Evolutionary conservation across 1,139 yeast genomes (phyloP).

Genomic region (Geotrichum restrictum): DNA sequence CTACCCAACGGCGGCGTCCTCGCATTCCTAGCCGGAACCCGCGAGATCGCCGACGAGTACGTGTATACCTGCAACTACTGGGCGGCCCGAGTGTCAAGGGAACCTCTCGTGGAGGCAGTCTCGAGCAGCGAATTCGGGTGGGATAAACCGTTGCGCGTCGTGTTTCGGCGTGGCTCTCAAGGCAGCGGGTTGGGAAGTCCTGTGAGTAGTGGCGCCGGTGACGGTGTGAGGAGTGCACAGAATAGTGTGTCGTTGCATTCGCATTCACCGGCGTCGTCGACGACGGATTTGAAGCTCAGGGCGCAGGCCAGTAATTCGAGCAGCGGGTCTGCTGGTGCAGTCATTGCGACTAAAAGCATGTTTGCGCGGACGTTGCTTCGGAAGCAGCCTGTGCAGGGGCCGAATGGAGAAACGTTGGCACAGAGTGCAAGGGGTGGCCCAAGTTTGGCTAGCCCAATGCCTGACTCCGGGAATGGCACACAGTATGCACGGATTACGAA

Average conservation of each 20-base stretch:
- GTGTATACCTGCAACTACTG: slow-evolving; percentile 81
- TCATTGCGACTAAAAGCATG: neutral
- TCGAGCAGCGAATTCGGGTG: slow-evolving; percentile 83
- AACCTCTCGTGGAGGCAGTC: slow-evolving; percentile 60
- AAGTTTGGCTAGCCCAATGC: no score
- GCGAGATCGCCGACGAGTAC: slow-evolving; percentile 65
- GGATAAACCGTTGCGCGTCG: slow-evolving; percentile 41
- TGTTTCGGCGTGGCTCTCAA: slow-evolving; percentile 1
- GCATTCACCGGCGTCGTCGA: neutral
- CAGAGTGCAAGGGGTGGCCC: no score
- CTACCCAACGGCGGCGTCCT: slow-evolving; percentile 39
- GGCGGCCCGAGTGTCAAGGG: slow-evolving; percentile 80
- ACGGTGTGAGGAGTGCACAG: no score
- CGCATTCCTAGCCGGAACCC: slow-evolving; percentile 52
- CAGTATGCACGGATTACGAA: no score
- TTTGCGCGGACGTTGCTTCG: neutral
- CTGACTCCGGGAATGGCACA: no score
- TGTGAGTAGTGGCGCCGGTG: no score
- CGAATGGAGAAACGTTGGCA: no score
- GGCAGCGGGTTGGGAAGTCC: neutral
- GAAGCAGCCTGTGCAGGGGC: neutral
- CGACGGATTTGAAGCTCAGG: neutral
- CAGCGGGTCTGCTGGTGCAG: neutral
- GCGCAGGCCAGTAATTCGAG: neutral
- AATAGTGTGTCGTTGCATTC: no score